Evolutionary conservation across 495 filamentous ascomycete species (phyloP).

Genomic region (Penicillium bovifimosum): DNA sequence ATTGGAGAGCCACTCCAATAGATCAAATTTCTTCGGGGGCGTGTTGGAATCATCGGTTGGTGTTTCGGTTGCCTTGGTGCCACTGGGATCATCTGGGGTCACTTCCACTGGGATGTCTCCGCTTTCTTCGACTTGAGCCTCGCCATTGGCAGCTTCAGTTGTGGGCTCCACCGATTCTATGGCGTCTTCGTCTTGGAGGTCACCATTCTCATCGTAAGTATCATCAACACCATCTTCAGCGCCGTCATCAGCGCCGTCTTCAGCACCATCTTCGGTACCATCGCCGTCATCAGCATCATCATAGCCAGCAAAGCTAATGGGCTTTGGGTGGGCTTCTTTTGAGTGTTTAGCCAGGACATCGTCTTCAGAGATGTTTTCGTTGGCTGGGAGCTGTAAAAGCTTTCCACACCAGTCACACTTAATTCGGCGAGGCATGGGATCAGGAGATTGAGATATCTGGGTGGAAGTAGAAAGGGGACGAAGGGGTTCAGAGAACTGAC

Average conservation of each 20-base stretch:
- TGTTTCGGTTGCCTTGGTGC: neutral
- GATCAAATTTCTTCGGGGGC: slow-evolving; percentile 9
- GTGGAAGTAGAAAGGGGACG: slow-evolving; percentile 35
- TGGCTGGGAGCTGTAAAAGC: slow-evolving; percentile 25
- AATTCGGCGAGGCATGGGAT: slow-evolving; percentile 18
- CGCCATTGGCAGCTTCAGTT: slow-evolving; percentile 2
- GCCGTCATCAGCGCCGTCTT: slow-evolving; percentile 10
- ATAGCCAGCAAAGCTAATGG: slow-evolving; percentile 20
- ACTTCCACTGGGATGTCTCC: slow-evolving; percentile 8
- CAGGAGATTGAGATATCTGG: slow-evolving; percentile 34
- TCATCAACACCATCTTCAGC: slow-evolving; percentile 17
- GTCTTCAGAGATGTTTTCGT: slow-evolving; percentile 22
- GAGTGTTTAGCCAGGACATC: slow-evolving; percentile 32
- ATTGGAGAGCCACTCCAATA: slow-evolving; percentile 27
- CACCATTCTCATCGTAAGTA: slow-evolving; percentile 17
- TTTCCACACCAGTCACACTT: slow-evolving; percentile 40
- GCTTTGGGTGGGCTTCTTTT: slow-evolving; percentile 29
- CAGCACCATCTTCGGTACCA: slow-evolving; percentile 20
- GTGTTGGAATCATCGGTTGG: neutral
- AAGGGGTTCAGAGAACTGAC: slow-evolving; percentile 42
- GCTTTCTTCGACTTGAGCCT: slow-evolving; percentile 9
- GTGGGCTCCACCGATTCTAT: slow-evolving; percentile 15
- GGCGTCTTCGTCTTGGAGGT: slow-evolving; percentile 18
- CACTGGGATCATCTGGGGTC: slow-evolving; percentile 9
- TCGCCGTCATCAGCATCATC: slow-evolving; percentile 20